Conservation (phyloP, 2,329 filamentous ascomycete species). For the Trichophyton schoenleinii region DNA sequence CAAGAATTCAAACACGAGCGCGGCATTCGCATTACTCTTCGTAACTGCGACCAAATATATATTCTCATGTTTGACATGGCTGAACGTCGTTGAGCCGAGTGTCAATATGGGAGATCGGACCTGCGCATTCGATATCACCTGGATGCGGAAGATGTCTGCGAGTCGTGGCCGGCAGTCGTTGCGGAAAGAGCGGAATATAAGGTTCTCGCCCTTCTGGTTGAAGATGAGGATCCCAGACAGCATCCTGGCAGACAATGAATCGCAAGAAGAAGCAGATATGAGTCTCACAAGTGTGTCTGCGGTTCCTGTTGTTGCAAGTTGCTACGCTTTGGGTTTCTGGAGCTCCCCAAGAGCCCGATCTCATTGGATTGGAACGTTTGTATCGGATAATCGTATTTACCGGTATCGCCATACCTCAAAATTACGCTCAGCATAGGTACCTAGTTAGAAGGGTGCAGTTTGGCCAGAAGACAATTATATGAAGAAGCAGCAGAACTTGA, state of each 20-base stretch:
- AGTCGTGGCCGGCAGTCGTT: conserved; percentile 96
- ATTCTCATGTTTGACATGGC: conserved; percentile 98
- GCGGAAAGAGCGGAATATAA: conserved; percentile 97
- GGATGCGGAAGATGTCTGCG: conserved; percentile 97
- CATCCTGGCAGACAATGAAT: conserved; percentile 46
- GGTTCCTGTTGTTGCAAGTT: neutral
- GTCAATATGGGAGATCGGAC: conserved; percentile 96
- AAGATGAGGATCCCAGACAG: conserved; percentile 94
- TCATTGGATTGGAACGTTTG: neutral
- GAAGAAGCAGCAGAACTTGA: neutral
- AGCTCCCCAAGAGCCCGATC: neutral
- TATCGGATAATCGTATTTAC: conserved; percentile 1
- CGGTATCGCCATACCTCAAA: neutral
- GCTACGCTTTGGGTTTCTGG: neutral
- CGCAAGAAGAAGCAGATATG: neutral
- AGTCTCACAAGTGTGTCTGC: neutral
- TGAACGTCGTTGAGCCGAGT: conserved; percentile 93
- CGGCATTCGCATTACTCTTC: conserved; percentile 98
- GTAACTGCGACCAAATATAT: conserved; percentile 96
- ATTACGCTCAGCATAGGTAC: neutral
- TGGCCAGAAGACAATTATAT: no score
- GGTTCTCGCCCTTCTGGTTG: conserved; percentile 99
- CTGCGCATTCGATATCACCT: conserved; percentile 96
- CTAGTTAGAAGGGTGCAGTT: neutral
- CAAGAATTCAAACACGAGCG: conserved; percentile 93